A percentile compares a stretch with the other conserved stretches of the same genome.
phyloP scores from a whole-genome alignment of 768 basidiomycete species.

The Auricularia auricula-judae region DNA sequence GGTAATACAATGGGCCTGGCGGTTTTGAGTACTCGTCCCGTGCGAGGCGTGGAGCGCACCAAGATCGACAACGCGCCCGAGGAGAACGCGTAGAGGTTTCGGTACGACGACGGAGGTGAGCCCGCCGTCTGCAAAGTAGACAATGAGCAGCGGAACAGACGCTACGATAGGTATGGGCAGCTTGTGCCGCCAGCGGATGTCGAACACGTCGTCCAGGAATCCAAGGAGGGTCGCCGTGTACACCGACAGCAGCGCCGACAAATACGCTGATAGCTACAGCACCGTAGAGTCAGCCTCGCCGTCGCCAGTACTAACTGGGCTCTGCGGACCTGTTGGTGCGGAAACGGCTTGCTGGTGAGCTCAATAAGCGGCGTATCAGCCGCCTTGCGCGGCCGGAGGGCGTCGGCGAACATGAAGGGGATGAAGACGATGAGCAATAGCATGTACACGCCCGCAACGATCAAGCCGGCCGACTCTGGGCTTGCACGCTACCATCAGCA shows the following conservation, averaged over 20 bases:
- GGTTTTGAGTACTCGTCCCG: conserved; percentile 3
- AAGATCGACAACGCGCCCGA: conserved; percentile 76
- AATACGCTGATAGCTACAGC: conserved; percentile 73
- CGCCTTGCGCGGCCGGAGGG: conserved; percentile 19
- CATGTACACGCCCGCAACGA: conserved; percentile 84
- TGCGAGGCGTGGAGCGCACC: conserved; percentile 38
- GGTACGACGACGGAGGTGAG: conserved; percentile 92
- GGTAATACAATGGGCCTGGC: conserved; percentile 84
- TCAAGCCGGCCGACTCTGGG: conserved; percentile 88
- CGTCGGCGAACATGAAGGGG: conserved; percentile 83
- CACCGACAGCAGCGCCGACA: conserved; percentile 86
- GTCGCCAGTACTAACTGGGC: neutral
- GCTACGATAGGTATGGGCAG: conserved; percentile 94
- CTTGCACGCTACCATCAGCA: conserved; percentile 27
- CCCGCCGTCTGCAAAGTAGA: conserved; percentile 91
- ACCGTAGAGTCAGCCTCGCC: neutral
- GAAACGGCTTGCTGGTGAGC: conserved; percentile 55
- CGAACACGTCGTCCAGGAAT: conserved; percentile 94
- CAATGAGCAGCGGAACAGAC: conserved; percentile 87
- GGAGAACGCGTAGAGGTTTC: conserved; percentile 57
- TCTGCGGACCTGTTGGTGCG: conserved; percentile 47
- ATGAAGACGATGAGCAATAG: conserved; percentile 83
- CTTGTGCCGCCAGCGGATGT: conserved; percentile 98
- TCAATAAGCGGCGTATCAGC: conserved; percentile 27
- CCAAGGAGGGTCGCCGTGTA: conserved; percentile 89